These are phyloP conservation scores for Entomortierella beljakovae DNA, from an alignment of 192 early-diverging fungal species.

Conservation along the genomic window DNA sequence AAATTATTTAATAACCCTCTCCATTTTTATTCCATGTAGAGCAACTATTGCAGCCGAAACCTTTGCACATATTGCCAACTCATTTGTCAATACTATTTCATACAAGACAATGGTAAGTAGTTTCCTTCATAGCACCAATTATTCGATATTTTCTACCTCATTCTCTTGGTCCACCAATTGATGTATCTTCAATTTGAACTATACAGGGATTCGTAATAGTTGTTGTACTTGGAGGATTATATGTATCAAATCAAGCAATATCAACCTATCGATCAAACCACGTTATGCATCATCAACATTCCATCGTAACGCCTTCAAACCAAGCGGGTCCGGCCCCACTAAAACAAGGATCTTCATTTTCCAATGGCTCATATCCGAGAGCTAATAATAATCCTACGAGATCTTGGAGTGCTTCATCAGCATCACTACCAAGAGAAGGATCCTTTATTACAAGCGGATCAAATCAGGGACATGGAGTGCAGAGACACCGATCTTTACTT, in stretches of 20 bases:
- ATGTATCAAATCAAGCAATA: conserved; percentile 35
- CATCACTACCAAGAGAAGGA: not conserved
- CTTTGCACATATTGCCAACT: conserved; percentile 83
- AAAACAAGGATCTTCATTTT: not conserved
- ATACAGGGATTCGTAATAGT: conserved; percentile 32
- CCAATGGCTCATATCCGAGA: not conserved
- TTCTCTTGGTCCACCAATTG: not conserved
- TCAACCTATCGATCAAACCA: conserved; percentile 37
- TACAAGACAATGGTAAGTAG: conserved; percentile 81
- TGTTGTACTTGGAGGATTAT: conserved; percentile 35
- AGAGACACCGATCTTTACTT: not conserved
- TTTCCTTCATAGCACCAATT: not conserved
- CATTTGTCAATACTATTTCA: conserved; percentile 87
- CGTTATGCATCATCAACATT: conserved; percentile 32
- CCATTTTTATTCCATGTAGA: conserved; percentile 40
- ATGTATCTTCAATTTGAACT: not conserved
- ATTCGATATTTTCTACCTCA: not conserved
- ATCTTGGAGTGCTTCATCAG: not conserved
- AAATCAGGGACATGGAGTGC: not conserved
- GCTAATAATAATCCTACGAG: not conserved
- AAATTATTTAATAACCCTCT: conserved; percentile 3
- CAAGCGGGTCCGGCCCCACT: not conserved
- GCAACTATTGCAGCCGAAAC: conserved; percentile 85
- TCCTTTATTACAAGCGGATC: not conserved
- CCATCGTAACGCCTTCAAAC: not conserved